Percentiles rank a stretch among this genome's conserved stretches.
These are phyloP conservation scores for Zalerion maritima DNA, from an alignment of 495 filamentous ascomycete species.

Conservation along the genomic window DNA sequence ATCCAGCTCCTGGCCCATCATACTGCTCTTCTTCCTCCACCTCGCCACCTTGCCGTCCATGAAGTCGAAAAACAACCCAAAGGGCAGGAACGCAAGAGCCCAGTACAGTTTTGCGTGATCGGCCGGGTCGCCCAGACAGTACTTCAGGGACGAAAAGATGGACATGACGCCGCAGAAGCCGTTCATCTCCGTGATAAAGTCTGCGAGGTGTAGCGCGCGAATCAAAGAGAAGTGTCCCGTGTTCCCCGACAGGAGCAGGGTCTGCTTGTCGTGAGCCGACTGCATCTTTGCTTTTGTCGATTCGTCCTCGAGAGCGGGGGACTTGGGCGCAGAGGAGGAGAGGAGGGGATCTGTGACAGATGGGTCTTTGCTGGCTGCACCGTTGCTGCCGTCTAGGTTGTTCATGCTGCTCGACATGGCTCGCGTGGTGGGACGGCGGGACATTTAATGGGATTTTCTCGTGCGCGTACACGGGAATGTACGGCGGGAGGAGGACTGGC, in stretches of 20 bases:
- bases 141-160: constrained; percentile 88
- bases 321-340: no score
- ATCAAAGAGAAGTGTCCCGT: constrained; percentile 55
- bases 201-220: constrained; percentile 82
- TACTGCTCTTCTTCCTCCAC: constrained; percentile 86
- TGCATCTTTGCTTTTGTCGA: no score
- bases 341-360: no score
- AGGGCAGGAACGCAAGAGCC: constrained; percentile 77
- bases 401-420: no score
- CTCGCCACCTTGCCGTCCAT: constrained; percentile 94
- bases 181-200: constrained; percentile 90
- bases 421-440: no score
- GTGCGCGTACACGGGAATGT: no score
- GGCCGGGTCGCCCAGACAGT: constrained; percentile 63
- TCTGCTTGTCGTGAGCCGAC: constrained; percentile 73
- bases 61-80: constrained; percentile 95
- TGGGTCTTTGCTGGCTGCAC: no score
- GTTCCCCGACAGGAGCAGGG: constrained; percentile 59
- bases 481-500: no score
- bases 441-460: no score
- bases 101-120: constrained; percentile 55
- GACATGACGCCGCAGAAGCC: constrained; percentile 84
- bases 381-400: no score
- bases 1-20: constrained; percentile 97
- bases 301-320: no score